phyloP scores from a whole-genome alignment of 768 basidiomycete species.

The Dentipellis sp. region DNA sequence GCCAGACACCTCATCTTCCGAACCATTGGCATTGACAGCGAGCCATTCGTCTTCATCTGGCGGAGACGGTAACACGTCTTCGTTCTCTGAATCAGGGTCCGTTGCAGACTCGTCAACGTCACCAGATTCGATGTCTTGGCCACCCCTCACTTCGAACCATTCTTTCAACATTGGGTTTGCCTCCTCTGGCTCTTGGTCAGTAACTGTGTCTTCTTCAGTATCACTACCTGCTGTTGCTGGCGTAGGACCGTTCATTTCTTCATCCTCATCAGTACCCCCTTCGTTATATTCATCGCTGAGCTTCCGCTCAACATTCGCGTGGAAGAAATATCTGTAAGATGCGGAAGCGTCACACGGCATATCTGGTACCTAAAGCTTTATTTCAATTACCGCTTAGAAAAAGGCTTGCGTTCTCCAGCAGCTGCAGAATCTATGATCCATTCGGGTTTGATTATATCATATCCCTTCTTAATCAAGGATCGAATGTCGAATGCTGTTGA shows the following conservation, averaged over 20 bases:
- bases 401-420: slow-evolving; percentile 42
- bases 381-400: slow-evolving; percentile 52
- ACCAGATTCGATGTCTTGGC: slow-evolving; percentile 19
- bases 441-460: slow-evolving; percentile 68
- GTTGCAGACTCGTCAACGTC: slow-evolving; percentile 41
- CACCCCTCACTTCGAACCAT: slow-evolving; percentile 17
- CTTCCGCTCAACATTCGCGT: slow-evolving; percentile 47
- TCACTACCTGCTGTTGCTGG: too few species aligned
- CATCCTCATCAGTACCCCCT: slow-evolving; percentile 22
- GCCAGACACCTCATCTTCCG: not conserved
- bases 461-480: slow-evolving; percentile 59
- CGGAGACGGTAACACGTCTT: slow-evolving; percentile 34
- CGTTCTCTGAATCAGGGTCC: slow-evolving; percentile 64
- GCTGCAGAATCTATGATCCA: slow-evolving; percentile 82
- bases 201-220: too few species aligned
- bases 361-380: not conserved
- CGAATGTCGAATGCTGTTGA: slow-evolving; percentile 62
- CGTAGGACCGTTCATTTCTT: slow-evolving; percentile 4
- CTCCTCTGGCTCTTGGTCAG: not conserved
- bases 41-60: slow-evolving; percentile 33
- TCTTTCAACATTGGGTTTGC: slow-evolving; percentile 8
- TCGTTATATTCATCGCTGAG: slow-evolving; percentile 44
- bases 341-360: not conserved
- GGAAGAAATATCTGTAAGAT: slow-evolving; percentile 62
- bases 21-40: slow-evolving; percentile 10